Evolutionary conservation across 2,329 filamentous ascomycete species (phyloP).

Genomic region (Neonectria sp.): DNA sequence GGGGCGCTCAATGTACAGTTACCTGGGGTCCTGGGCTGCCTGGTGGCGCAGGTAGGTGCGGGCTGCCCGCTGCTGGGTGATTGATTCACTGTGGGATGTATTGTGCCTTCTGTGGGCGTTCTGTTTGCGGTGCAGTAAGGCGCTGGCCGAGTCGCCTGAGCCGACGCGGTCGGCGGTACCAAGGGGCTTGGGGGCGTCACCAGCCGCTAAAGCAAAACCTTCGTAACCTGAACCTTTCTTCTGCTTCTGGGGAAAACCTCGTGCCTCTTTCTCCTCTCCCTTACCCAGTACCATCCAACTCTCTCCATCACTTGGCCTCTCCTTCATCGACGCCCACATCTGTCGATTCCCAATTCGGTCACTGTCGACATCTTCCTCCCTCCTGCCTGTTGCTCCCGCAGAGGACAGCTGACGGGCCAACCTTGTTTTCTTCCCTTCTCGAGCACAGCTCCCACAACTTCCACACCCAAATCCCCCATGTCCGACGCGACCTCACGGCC

Average conservation of each 20-base stretch:
- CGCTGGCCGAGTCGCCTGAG: conserved; percentile 38
- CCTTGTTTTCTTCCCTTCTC: conserved; percentile 51
- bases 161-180: conserved; percentile 33
- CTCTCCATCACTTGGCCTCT: conserved; percentile 48
- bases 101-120: conserved; percentile 35
- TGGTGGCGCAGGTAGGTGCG: conserved; percentile 13
- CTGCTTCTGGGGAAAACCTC: conserved; percentile 57
- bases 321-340: conserved; percentile 49
- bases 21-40: neutral
- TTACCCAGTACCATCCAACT: conserved; percentile 47
- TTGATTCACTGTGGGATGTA: conserved; percentile 17
- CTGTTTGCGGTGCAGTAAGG: conserved; percentile 44
- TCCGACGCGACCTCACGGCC: conserved; percentile 94
- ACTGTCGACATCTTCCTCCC: conserved; percentile 50
- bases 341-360: conserved; percentile 49
- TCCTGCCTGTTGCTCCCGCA: conserved; percentile 53
- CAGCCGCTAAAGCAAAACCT: conserved; percentile 56
- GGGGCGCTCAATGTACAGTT: conserved; percentile 6
- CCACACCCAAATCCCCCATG: conserved; percentile 73
- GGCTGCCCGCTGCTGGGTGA: conserved; percentile 4
- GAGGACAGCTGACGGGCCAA: conserved; percentile 58
- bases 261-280: conserved; percentile 49
- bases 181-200: conserved; percentile 45
- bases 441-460: conserved; percentile 48
- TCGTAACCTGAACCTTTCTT: conserved; percentile 55